Percentiles rank a stretch among this genome's conserved stretches.
Evolutionary conservation across 169 alveolate genomes (phyloP).

Genomic region (Theileria parva): DNA sequence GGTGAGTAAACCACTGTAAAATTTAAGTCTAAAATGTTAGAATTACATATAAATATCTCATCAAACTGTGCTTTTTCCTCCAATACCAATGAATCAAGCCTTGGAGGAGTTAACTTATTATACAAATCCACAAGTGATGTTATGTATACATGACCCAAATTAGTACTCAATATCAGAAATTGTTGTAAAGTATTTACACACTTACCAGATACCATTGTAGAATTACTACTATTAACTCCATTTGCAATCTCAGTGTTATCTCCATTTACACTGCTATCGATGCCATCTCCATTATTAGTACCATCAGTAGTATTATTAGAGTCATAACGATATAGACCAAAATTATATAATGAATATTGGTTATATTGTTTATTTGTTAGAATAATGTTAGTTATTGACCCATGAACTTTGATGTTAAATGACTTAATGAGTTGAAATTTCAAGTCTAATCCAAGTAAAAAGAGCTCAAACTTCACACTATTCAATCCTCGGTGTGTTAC

Average conservation of each 20-base stretch:
- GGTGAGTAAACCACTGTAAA: background rate
- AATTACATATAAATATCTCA: background rate
- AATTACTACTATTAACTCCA: too few relatives aligned
- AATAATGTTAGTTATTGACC: slow-evolving; percentile 20
- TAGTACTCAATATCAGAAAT: slow-evolving; percentile 39
- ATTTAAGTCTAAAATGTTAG: background rate
- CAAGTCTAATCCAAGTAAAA: background rate
- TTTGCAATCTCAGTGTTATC: background rate
- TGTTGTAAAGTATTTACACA: slow-evolving; percentile 51
- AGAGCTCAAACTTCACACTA: background rate
- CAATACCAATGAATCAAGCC: background rate
- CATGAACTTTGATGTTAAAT: slow-evolving; percentile 12
- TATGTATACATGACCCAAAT: slow-evolving; percentile 29
- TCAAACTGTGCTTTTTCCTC: background rate
- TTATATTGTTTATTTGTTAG: slow-evolving; percentile 59
- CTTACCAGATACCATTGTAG: background rate
- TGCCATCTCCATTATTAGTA: background rate
- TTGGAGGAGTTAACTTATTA: slow-evolving; percentile 19
- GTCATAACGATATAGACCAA: too few relatives aligned
- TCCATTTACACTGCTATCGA: background rate
- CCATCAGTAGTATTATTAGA: too few relatives aligned
- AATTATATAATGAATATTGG: slow-evolving; percentile 27
- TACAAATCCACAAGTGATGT: slow-evolving; percentile 42
- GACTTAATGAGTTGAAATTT: background rate
- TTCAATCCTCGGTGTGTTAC: background rate